These are phyloP conservation scores for Russula sp. DNA, from an alignment of 768 basidiomycete genomes.

Conservation along the genomic window DNA sequence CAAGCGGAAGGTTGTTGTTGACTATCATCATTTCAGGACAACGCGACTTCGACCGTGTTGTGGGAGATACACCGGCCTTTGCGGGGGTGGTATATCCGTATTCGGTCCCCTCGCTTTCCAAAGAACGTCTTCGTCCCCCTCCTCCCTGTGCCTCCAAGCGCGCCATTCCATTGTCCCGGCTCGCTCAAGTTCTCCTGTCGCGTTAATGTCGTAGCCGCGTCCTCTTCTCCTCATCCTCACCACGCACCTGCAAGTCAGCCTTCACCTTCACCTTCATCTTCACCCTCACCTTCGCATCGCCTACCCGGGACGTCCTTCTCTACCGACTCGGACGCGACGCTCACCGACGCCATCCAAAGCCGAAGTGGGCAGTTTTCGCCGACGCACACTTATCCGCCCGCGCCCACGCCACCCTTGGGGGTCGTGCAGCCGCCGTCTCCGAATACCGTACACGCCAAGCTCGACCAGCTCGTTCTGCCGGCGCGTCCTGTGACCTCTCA, in stretches of 20 bases:
- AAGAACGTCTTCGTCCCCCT: constrained; percentile 36
- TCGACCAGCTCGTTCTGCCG: constrained; percentile 24
- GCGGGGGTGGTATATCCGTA: constrained; percentile 79
- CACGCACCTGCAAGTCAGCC: too few species aligned
- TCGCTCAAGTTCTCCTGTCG: constrained; percentile 33
- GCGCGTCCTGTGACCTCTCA: constrained; percentile 18
- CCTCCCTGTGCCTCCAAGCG: constrained; percentile 28
- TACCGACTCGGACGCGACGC: constrained; percentile 27
- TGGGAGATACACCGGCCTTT: constrained; percentile 78
- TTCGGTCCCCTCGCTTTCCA: constrained; percentile 65
- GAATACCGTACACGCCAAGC: constrained; percentile 26
- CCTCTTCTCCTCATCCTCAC: background rate
- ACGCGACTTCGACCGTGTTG: constrained; percentile 51
- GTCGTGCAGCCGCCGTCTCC: constrained; percentile 28
- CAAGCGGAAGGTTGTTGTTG: background rate
- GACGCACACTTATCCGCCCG: constrained; percentile 34
- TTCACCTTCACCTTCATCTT: background rate
- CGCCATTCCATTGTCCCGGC: constrained; percentile 27
- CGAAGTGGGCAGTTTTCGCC: constrained; percentile 17
- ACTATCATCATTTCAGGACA: constrained; percentile 40
- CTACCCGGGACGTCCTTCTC: constrained; percentile 14
- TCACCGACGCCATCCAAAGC: constrained; percentile 21
- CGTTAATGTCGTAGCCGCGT: constrained; percentile 24
- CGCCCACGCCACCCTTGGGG: constrained; percentile 27
- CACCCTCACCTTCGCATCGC: background rate